phyloP scores from a whole-genome alignment of 306 rosid genomes.

The Prinsepia uniflora region DNA sequence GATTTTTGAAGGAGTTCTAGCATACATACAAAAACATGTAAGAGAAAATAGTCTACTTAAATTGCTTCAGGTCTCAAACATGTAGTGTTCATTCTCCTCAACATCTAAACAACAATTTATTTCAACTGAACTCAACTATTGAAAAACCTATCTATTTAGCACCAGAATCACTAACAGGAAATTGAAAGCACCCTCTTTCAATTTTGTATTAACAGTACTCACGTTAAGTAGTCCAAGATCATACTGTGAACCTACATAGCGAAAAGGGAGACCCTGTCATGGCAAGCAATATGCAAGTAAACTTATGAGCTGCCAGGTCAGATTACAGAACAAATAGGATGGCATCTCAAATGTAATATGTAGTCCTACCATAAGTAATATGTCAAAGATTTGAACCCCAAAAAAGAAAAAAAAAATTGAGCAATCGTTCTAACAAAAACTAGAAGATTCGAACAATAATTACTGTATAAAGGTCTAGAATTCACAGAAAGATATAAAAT shows the following conservation, averaged over 20 bases:
- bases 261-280: no score
- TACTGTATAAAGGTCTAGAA: background rate
- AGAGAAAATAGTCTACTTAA: background rate
- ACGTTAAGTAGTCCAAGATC: background rate
- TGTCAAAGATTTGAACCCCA: background rate
- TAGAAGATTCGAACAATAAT: background rate
- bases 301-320: background rate
- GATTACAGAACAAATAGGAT: background rate
- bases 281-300: no score
- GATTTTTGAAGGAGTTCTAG: slow-evolving; percentile 16
- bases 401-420: background rate
- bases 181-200: background rate
- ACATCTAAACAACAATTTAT: background rate
- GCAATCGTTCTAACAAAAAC: background rate
- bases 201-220: no score
- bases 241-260: background rate
- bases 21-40: background rate
- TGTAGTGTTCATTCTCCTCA: background rate
- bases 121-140: background rate
- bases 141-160: no score
- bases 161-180: background rate
- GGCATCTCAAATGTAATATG: background rate
- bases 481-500: background rate
- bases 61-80: slow-evolving; percentile 9
- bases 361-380: background rate